Evolutionary conservation across 164 flowering plant genomes (phyloP), one percentile per base, ranked within the genome.

Genomic region (Umbilicus rupestris): DNA sequence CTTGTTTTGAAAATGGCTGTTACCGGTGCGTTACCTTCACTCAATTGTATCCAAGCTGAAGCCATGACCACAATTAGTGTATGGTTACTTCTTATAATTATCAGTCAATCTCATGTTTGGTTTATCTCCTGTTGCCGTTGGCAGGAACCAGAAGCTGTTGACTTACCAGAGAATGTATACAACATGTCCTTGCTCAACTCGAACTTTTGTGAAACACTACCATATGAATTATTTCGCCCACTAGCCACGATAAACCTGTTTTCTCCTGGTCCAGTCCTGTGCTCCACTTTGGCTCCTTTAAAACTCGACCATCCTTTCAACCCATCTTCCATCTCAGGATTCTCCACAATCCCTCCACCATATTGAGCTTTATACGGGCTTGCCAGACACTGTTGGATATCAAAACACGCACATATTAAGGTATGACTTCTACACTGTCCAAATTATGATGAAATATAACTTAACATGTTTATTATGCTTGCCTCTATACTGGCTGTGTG

Each of bases 41-140:
- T 45, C 22, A 67, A 7, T 57, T 67, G 69, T 39, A 67, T 45
- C 69, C 69, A 67, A 15, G 69, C 69, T 67, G 29, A 22, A 37
- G 39, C 39, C 22, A 26, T 30, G 39, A 15, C 39, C 64, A n/a
- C n/a, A n/a, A n/a, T n/a, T n/a, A n/a, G n/a, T n/a, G n/a, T n/a
- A n/a, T n/a, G n/a, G n/a, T n/a, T n/a, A n/a, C n/a, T n/a, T n/a
- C n/a, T n/a, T n/a, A n/a, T 19, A 33, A 1, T 62, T 62, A 37
- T 3, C 11, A 0, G 42, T 62, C 30, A 3, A 52, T 3, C 16
- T 52, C 16, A 10, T 52, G 31, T 24, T 35, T 62, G 3, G 35
- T 20, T 37, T 62, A n/a, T n/a, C n/a, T n/a, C n/a, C n/a, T n/a
- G n/a, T 17, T 65, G 30, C 17, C 29, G 19, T 46, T 33, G 59